Evolutionary conservation across 2,329 filamentous ascomycete species (phyloP).

Genomic region (Colletotrichum zoysiae): DNA sequence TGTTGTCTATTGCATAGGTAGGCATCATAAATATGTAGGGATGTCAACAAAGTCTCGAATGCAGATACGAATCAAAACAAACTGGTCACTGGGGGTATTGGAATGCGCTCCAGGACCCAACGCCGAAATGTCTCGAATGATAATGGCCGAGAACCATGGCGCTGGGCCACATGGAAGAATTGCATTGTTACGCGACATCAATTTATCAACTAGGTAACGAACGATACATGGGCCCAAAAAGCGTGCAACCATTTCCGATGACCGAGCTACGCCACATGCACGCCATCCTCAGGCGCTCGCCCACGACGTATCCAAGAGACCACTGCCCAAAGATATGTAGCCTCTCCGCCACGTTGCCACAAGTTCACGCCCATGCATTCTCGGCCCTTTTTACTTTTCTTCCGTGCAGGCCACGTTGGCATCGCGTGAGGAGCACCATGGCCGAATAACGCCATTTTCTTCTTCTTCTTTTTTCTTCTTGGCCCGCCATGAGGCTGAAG

Average conservation of each 20-base stretch:
- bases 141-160: not conserved
- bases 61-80: not conserved
- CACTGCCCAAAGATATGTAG: not conserved
- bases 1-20: not conserved
- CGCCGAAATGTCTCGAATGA: not conserved
- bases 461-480: too few species aligned
- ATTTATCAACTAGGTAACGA: not conserved
- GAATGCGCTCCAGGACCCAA: not conserved
- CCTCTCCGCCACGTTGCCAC: not conserved
- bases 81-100: not conserved
- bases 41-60: not conserved
- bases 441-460: not conserved
- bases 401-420: conserved; percentile 26
- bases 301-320: not conserved
- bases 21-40: not conserved
- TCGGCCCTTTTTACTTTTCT: conserved; percentile 4
- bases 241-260: not conserved
- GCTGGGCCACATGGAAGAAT: not conserved
- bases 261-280: not conserved
- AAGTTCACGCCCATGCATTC: not conserved
- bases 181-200: not conserved
- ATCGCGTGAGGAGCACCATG: conserved; percentile 9
- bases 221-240: not conserved
- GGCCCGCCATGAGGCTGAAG: not conserved
- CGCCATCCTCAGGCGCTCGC: not conserved